Percentiles rank a stretch among this genome's conserved stretches.
These are phyloP conservation scores for Ustilago esculenta DNA, from an alignment of 1,284 basidiomycete species.

Conservation along the genomic window DNA sequence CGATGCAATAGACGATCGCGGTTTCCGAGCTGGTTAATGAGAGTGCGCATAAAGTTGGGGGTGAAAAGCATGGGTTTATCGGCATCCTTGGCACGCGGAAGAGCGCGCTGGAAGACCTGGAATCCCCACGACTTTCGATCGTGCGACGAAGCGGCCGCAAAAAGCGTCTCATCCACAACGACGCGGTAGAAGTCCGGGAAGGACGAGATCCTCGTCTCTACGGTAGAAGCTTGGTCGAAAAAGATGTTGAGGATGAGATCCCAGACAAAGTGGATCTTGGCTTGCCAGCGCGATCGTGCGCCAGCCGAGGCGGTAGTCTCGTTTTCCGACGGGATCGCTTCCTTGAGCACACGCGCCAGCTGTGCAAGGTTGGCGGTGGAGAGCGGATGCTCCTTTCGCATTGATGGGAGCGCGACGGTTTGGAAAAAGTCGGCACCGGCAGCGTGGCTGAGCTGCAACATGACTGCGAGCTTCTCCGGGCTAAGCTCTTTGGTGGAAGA, in stretches of 20 bases:
- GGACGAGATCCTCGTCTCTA: constrained; percentile 71
- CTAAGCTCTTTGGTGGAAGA: constrained; percentile 73
- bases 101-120: constrained; percentile 83
- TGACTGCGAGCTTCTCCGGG: constrained; percentile 86
- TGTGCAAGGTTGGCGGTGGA: constrained; percentile 76
- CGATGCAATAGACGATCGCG: constrained; percentile 88
- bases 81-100: constrained; percentile 75
- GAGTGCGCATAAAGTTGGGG: constrained; percentile 92
- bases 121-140: constrained; percentile 97
- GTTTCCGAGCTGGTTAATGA: constrained; percentile 93
- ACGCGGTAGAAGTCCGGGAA: constrained; percentile 90
- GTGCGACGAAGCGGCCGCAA: constrained; percentile 82
- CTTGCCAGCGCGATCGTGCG: constrained; percentile 75
- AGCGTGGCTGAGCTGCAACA: constrained; percentile 72
- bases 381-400: constrained; percentile 77
- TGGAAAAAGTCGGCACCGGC: constrained; percentile 46
- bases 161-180: constrained; percentile 90
- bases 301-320: constrained; percentile 70
- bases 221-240: constrained; percentile 68
- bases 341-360: constrained; percentile 71
- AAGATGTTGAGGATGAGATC: constrained; percentile 81
- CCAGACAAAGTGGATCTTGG: constrained; percentile 93
- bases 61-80: constrained; percentile 89
- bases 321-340: constrained; percentile 72
- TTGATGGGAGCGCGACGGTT: constrained; percentile 63